A percentile compares a stretch with the other conserved stretches of the same genome.
phyloP scores from a whole-genome alignment of 345 rosid genomes.

The Brassica incana region DNA sequence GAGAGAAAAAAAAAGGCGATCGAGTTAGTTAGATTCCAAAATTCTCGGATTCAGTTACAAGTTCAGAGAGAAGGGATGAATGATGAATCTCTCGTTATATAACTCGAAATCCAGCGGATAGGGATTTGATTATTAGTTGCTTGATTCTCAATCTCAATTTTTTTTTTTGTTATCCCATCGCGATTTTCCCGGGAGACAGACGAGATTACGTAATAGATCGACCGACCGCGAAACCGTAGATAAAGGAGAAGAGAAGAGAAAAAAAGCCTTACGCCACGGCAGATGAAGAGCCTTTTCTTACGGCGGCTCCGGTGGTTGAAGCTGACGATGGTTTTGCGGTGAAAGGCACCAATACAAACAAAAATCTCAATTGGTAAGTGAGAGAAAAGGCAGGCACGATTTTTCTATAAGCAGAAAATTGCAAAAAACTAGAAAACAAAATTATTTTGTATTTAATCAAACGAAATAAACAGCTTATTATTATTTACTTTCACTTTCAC shows the following conservation, averaged over 20 bases:
- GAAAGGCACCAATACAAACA: not conserved
- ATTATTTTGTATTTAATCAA: too few relatives aligned
- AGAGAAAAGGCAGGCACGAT: slow-evolving; percentile 23
- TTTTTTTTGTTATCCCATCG: not conserved
- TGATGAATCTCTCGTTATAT: slow-evolving; percentile 19
- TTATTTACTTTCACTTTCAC: not conserved
- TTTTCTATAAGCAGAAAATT: slow-evolving; percentile 19
- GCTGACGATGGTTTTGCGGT: slow-evolving; percentile 24
- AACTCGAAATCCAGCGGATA: not conserved
- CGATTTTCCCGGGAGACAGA: slow-evolving; percentile 19
- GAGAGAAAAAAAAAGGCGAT: slow-evolving; percentile 9
- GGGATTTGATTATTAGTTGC: slow-evolving; percentile 13
- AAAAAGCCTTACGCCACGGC: slow-evolving; percentile 38
- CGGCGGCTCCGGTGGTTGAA: slow-evolving; percentile 39
- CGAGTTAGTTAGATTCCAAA: slow-evolving; percentile 29
- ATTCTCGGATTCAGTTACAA: slow-evolving; percentile 14
- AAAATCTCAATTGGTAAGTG: slow-evolving; percentile 15
- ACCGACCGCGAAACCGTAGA: slow-evolving; percentile 17
- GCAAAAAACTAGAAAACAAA: not conserved
- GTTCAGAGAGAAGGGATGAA: not conserved
- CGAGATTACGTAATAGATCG: slow-evolving; percentile 12
- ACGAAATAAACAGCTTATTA: not conserved
- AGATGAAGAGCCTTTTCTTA: slow-evolving; percentile 35
- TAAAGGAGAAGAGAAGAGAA: slow-evolving; percentile 4
- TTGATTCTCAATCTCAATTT: slow-evolving; percentile 31